A percentile compares a stretch with the other conserved stretches of the same genome.
Evolutionary conservation across 2,329 filamentous ascomycete genomes (phyloP).

Genomic region (Aspergillus melleus): DNA sequence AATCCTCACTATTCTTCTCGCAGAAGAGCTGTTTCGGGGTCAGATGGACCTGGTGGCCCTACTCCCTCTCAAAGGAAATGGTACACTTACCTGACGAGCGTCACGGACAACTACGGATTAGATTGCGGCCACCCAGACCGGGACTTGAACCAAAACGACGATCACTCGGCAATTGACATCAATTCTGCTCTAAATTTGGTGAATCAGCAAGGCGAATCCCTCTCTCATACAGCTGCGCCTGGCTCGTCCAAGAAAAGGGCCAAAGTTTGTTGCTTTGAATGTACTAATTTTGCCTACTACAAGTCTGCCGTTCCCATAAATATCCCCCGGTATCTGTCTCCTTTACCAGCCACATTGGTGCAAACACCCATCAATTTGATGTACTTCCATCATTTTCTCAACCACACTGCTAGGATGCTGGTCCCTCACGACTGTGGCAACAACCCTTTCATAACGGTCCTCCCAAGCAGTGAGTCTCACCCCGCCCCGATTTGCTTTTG

Average conservation of each 20-base stretch:
- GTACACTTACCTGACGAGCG: slow-evolving; percentile 33
- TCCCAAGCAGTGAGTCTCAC: slow-evolving; percentile 59
- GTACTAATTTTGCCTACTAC: slow-evolving; percentile 68
- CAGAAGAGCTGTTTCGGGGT: background rate
- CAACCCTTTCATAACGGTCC: slow-evolving; percentile 60
- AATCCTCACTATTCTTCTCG: background rate
- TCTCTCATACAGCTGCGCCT: slow-evolving; percentile 5
- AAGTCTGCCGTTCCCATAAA: slow-evolving; percentile 65
- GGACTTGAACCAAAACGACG: slow-evolving; percentile 71
- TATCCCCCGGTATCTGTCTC: slow-evolving; percentile 58
- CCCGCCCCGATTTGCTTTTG: no score
- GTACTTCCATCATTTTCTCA: slow-evolving; percentile 72
- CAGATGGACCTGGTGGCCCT: slow-evolving; percentile 31
- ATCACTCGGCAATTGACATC: slow-evolving; percentile 63
- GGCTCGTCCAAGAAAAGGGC: slow-evolving; percentile 2
- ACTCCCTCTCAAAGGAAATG: slow-evolving; percentile 29
- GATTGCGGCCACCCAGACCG: slow-evolving; percentile 70
- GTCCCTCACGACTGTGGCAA: slow-evolving; percentile 63
- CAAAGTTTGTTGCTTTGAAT: slow-evolving; percentile 41
- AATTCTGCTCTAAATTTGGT: slow-evolving; percentile 41
- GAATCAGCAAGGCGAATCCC: slow-evolving; percentile 15
- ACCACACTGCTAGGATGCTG: slow-evolving; percentile 72
- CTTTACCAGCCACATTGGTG: slow-evolving; percentile 57
- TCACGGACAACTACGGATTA: slow-evolving; percentile 61
- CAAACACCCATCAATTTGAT: slow-evolving; percentile 80